Conservation (phyloP, 768 basidiomycete genomes). For the Psilocybe subaeruginosa region DNA sequence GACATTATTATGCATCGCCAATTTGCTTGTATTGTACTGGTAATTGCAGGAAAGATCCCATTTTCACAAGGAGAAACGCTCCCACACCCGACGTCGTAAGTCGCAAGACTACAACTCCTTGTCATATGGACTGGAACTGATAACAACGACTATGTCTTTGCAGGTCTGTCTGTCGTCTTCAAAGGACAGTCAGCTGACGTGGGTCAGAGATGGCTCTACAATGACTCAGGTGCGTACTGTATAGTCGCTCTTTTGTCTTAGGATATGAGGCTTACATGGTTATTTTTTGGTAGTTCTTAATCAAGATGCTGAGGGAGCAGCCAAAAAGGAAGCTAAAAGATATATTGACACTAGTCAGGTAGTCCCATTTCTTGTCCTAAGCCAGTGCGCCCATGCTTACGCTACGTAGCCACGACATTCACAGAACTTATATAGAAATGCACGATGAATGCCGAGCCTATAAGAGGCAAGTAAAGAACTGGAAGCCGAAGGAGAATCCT, state of each 20-base stretch:
- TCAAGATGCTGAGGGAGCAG: constrained; percentile 16
- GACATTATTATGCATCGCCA: constrained; percentile 4
- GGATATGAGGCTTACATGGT: neutral
- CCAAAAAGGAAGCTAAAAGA: constrained; percentile 29
- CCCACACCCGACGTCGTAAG: constrained; percentile 10
- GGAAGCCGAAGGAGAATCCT: constrained; percentile 13
- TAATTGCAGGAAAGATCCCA: constrained; percentile 6
- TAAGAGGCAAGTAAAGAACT: constrained; percentile 20
- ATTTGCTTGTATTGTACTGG: constrained; percentile 13
- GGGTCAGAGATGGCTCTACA: constrained; percentile 33
- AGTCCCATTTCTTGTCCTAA: neutral
- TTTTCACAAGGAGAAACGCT: neutral
- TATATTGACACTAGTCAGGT: constrained; percentile 33
- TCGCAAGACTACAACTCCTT: neutral
- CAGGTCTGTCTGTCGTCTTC: constrained; percentile 39
- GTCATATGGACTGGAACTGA: neutral
- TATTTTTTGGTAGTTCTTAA: neutral
- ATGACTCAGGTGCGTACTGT: constrained; percentile 13
- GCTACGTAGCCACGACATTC: constrained; percentile 32
- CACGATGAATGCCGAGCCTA: constrained; percentile 27
- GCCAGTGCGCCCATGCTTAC: neutral
- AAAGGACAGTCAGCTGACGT: constrained; percentile 38
- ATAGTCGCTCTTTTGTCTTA: neutral
- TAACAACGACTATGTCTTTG: neutral
- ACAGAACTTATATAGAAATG: constrained; percentile 28